A percentile compares a stretch with the other conserved stretches of the same genome.
Evolutionary conservation across 2,329 filamentous ascomycete species (phyloP).

Genomic region (Metarhizium anisopliae): DNA sequence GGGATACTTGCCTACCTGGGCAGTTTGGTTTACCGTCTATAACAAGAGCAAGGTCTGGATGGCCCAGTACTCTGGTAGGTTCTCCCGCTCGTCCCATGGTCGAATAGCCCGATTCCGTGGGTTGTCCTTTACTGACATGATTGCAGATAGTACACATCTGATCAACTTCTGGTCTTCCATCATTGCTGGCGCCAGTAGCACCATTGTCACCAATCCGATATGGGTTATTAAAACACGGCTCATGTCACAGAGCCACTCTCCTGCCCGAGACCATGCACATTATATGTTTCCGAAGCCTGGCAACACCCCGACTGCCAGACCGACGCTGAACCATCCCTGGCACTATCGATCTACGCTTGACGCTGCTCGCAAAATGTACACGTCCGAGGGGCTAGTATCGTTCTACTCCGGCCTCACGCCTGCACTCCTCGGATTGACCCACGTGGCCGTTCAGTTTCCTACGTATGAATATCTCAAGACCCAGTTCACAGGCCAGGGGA

Average conservation of each 20-base stretch:
- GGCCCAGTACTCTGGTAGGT: constrained; percentile 54
- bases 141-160: constrained; percentile 61
- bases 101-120: not conserved
- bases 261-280: constrained; percentile 35
- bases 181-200: constrained; percentile 84
- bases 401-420: constrained; percentile 96
- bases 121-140: not conserved
- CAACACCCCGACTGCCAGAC: constrained; percentile 46
- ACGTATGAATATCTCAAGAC: constrained; percentile 91
- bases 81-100: not conserved
- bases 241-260: constrained; percentile 76
- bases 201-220: constrained; percentile 90
- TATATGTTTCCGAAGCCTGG: constrained; percentile 37
- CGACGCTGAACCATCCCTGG: constrained; percentile 62
- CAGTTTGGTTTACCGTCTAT: constrained; percentile 95
- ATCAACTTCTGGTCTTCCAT: constrained; percentile 86
- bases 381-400: constrained; percentile 73
- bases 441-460: constrained; percentile 95
- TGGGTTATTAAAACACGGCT: constrained; percentile 99
- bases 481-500: constrained; percentile 79
- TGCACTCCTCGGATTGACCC: constrained; percentile 81
- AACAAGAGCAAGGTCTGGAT: constrained; percentile 76
- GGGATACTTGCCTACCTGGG: constrained; percentile 95
- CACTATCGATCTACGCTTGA: constrained; percentile 86
- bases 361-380: constrained; percentile 93